phyloP scores from a whole-genome alignment of 441 rosid species.

The Lagerstroemia fauriei region DNA sequence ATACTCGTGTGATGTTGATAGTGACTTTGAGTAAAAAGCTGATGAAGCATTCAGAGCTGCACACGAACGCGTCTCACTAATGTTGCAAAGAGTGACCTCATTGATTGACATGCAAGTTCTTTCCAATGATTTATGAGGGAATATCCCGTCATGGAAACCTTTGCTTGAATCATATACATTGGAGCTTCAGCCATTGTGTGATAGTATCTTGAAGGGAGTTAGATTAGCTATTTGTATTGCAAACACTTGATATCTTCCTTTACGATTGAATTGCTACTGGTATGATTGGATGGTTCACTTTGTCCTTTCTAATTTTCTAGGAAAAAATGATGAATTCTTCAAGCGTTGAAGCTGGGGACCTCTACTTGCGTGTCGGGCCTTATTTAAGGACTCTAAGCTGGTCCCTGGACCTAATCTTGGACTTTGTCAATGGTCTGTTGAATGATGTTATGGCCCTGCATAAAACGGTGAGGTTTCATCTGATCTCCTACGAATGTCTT shows the following conservation, averaged over 20 bases:
- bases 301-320: slow-evolving; percentile 36
- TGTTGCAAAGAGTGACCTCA: slow-evolving; percentile 49
- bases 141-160: slow-evolving; percentile 66
- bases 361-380: slow-evolving; percentile 45
- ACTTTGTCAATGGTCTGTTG: slow-evolving; percentile 62
- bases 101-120: slow-evolving; percentile 32
- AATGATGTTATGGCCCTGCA: slow-evolving; percentile 70
- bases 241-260: neutral
- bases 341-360: slow-evolving; percentile 32
- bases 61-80: slow-evolving; percentile 43
- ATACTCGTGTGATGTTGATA: slow-evolving; percentile 22
- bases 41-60: slow-evolving; percentile 44
- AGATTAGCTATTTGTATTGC: slow-evolving; percentile 55
- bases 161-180: slow-evolving; percentile 50
- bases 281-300: neutral
- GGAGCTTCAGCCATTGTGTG: slow-evolving; percentile 53
- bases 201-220: slow-evolving; percentile 51
- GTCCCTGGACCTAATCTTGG: slow-evolving; percentile 56
- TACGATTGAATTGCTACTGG: too few species aligned
- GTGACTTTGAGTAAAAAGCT: slow-evolving; percentile 39
- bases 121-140: slow-evolving; percentile 45
- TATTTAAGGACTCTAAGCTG: slow-evolving; percentile 54
- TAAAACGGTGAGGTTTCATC: slow-evolving; percentile 56
- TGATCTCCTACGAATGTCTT: neutral
- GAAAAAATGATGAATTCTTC: slow-evolving; percentile 51